A percentile compares a stretch with the other conserved stretches of the same genome.
Evolutionary conservation across 164 flowering plant species (phyloP).

Genomic region (Vitis rupestris): DNA sequence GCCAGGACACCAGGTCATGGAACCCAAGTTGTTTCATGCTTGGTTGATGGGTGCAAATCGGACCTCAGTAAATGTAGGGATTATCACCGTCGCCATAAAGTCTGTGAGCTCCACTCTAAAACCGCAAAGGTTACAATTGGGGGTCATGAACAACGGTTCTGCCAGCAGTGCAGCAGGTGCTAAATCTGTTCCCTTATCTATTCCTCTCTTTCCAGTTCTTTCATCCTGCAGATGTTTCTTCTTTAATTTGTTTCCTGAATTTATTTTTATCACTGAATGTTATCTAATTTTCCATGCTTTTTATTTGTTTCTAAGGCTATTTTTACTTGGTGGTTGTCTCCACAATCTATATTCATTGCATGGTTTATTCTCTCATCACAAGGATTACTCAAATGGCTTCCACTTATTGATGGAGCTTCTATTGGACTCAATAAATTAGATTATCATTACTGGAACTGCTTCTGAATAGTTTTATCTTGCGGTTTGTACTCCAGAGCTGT

Average conservation of each 20-base stretch:
- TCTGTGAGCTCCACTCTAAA: constrained; percentile 55
- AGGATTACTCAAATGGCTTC: no score
- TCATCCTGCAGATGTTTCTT: no score
- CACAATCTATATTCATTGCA: no score
- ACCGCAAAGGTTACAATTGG: constrained; percentile 38
- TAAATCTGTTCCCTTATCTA: neutral
- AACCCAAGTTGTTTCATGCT: constrained; percentile 33
- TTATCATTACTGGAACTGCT: no score
- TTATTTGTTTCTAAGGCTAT: neutral
- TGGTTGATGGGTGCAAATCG: constrained; percentile 51
- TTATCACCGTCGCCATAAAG: constrained; percentile 53
- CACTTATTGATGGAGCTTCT: no score
- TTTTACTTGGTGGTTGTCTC: no score
- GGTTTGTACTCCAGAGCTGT: no score
- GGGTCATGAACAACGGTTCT: constrained; percentile 46
- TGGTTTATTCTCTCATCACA: no score
- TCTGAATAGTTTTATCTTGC: no score
- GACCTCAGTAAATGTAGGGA: constrained; percentile 55
- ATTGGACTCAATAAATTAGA: no score
- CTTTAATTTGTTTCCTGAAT: neutral
- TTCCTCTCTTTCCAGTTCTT: no score
- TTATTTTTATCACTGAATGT: neutral
- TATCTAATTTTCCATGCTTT: neutral
- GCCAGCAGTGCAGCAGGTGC: constrained; percentile 62
- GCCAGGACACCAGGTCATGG: constrained; percentile 21